Evolutionary conservation across 805 yeast genomes (phyloP), one percentile per base, ranked within the genome.

Genomic region (Nakazawaea holstii): DNA sequence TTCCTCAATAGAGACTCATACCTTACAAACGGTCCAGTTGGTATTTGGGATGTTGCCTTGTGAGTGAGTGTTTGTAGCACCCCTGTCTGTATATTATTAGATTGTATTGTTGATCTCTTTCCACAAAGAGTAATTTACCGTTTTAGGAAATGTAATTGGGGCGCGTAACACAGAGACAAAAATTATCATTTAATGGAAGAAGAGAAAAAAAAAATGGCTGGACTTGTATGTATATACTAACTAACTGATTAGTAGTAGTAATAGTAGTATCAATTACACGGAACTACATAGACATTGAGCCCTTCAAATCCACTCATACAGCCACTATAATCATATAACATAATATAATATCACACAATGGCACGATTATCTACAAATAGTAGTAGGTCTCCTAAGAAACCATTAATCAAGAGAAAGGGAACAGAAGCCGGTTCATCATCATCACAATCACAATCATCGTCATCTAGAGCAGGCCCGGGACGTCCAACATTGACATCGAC

Each of bases 1-100:
- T 90, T 79, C 62, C 72, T 89, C 26, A 80, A 82, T 41, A 75
- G 79, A 53, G 87, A 81, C 33, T 81, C 77, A 43, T 91, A 89
- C 62, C 80, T 79, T 53, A 90, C 83, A 53, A 74, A 70, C 41
- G 97, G 97, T 0, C 97, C 97, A 14, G 71, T 77, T 52, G 81
- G 87, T 30, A 75, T 90, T 41, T 90, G 97, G 96, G 87, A 82
- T 49, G 62, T 67, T 8, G 66, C 67, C 27, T 66, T 68, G 51
- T 35, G 26, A 11, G 4, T 37, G 29, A 9, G 40, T 39, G 13
- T n/a, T n/a, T n/a, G n/a, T n/a, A n/a, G n/a, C n/a, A n/a, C n/a
- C n/a, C n/a, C n/a, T n/a, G n/a, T n/a, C n/a, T 8, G 10, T 39
- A 13, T 33, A 11, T 10, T 30, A 30, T 30, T 4, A 30, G 3